Conservation (phyloP, 129 eudicot species). For the Daucus carota region DH1_v3.0 NC_030381.2:35135001-35135500, state of each 20-base stretch:
- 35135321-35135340: not conserved
- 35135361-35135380: not conserved
- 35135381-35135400: not conserved
- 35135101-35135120: not conserved
- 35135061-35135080: too few species aligned
- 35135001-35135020: not conserved
- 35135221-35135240: not conserved
- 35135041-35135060: not conserved
- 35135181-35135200: not conserved
- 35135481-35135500: conserved; percentile 89
- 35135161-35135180: not conserved
- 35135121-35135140: not conserved
- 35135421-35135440: not conserved
- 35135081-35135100: not conserved
- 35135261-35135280: not conserved
- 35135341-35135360: not conserved
- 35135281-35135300: not conserved
- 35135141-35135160: not conserved
- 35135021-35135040: not conserved
- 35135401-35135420: not conserved
- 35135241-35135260: not conserved
- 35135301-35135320: not conserved
- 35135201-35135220: not conserved
- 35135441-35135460: not conserved
- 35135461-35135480: conserved; percentile 43